A percentile compares a stretch with the other conserved stretches of the same genome.
Conservation (phyloP, 495 filamentous ascomycete species). For the Talaromyces proteolyticus region DNA sequence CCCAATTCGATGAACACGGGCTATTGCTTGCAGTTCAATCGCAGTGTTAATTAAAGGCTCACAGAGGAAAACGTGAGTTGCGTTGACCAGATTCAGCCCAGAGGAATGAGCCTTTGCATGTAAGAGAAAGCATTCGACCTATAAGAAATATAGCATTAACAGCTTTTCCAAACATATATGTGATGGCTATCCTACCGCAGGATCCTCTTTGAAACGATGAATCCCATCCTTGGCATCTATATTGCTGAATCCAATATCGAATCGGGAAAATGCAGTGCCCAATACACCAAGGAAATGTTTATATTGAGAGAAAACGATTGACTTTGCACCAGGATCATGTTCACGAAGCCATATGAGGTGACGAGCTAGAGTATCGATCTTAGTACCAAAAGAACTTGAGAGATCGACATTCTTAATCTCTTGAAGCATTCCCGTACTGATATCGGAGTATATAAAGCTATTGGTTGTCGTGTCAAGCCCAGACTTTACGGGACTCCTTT, state of each 20-base stretch:
- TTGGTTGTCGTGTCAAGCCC: slow-evolving; percentile 22
- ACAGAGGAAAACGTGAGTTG: slow-evolving; percentile 90
- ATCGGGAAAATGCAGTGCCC: slow-evolving; percentile 54
- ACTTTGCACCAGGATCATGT: slow-evolving; percentile 82
- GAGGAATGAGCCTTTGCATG: slow-evolving; percentile 84
- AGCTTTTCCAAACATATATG: background rate
- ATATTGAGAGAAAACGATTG: slow-evolving; percentile 87
- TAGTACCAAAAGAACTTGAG: slow-evolving; percentile 71
- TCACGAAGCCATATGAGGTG: slow-evolving; percentile 81
- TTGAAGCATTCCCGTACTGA: slow-evolving; percentile 60
- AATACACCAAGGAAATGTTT: slow-evolving; percentile 75
- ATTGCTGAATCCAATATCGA: slow-evolving; percentile 64
- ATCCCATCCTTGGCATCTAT: slow-evolving; percentile 62
- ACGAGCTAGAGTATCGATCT: slow-evolving; percentile 75
- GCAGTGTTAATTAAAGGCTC: slow-evolving; percentile 91
- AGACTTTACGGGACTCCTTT: slow-evolving; percentile 31
- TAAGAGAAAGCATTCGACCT: slow-evolving; percentile 78
- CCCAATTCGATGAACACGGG: slow-evolving; percentile 89
- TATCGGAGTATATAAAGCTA: slow-evolving; percentile 68
- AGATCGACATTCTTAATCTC: slow-evolving; percentile 83
- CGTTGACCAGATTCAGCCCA: slow-evolving; percentile 85
- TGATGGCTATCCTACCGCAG: slow-evolving; percentile 34
- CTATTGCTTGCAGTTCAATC: slow-evolving; percentile 89
- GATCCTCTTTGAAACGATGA: slow-evolving; percentile 67
- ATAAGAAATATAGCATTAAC: background rate